Base-by-base conservation (phyloP, 192 early-diverging fungal genomes). In the Entophlyctis helioformis region DNA sequence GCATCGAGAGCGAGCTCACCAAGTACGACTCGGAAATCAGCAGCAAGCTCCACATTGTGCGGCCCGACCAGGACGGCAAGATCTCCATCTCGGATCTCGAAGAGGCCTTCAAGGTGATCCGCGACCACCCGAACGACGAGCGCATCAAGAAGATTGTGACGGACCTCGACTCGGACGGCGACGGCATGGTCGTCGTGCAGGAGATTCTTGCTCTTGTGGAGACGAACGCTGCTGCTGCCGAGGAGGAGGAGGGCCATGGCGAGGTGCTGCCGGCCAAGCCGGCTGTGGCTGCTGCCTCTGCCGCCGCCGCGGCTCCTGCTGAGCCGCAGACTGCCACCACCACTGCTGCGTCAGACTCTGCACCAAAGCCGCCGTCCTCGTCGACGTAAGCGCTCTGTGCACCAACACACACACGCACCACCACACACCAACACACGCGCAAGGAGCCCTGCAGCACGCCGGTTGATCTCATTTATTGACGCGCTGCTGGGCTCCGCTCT, bases 141-240 rank as follows among this genome's bases (percentile, higher is more conserved):
- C 58, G 67, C 4, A 85, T 86, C 61, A 76, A 80, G 57, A 71
- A 69, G 50, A 82, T 86, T 52, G 81, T 86, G 21, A 77, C 80
- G 56, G 67, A 78, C 39, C 57, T 86, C 31, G 84, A 86, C 54
- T 57, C 60, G 4, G 81, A 86, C 48, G 67, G 66, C 18, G 84
- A 86, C 48, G 84, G 84, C 16, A 54, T 78, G 18, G 76, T 81
- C 21, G 53, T 71, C 36, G 43, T 82, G 34, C 63, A 71, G 46
- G 80, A 83, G 44, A 71, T 84, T 41, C 50, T 70, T 6, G 66
- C 71, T 18, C 42, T 81, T 18, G 72, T 72, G 15, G 51, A 59
- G 23, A 56, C 78, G 36, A 62, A 69, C 1, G 58, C 65, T n/a
- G n/a, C n/a, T n/a, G n/a, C n/a, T n/a, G n/a, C n/a, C n/a, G n/a